Conservation (phyloP, 768 basidiomycete species). For the Ramaria sp. region DNA sequence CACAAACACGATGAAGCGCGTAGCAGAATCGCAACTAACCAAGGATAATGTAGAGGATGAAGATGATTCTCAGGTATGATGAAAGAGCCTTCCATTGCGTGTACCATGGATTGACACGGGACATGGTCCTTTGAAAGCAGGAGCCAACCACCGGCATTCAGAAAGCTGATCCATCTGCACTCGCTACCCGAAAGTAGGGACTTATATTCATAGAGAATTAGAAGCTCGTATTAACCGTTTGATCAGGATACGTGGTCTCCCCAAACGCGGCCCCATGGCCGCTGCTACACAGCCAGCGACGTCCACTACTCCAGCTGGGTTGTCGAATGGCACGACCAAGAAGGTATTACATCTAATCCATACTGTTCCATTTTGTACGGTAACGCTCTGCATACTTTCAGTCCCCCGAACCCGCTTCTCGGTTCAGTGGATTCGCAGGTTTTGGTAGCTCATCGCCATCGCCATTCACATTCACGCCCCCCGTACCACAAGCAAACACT, state of each 20-base stretch:
- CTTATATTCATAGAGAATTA: not conserved
- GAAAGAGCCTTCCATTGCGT: not conserved
- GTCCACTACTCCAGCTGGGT: slow-evolving; percentile 12
- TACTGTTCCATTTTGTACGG: not conserved
- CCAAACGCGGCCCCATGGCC: slow-evolving; percentile 32
- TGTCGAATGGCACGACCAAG: slow-evolving; percentile 12
- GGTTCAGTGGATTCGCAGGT: slow-evolving; percentile 42
- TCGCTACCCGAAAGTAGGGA: slow-evolving; percentile 50
- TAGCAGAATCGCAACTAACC: slow-evolving; percentile 59
- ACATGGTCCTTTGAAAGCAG: slow-evolving; percentile 19
- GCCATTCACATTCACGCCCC: slow-evolving; percentile 12
- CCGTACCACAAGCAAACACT: slow-evolving; percentile 11
- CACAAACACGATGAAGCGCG: slow-evolving; percentile 45
- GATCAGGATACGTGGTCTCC: slow-evolving; percentile 53
- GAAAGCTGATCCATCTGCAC: slow-evolving; percentile 46
- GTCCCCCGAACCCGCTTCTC: slow-evolving; percentile 25
- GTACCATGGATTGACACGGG: not conserved
- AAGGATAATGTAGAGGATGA: slow-evolving; percentile 41
- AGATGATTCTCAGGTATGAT: slow-evolving; percentile 23
- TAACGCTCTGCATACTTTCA: slow-evolving; percentile 13
- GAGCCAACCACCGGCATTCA: slow-evolving; percentile 38
- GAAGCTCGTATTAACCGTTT: slow-evolving; percentile 9
- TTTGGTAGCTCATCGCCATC: slow-evolving; percentile 29
- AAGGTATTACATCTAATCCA: slow-evolving; percentile 16
- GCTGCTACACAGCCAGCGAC: slow-evolving; percentile 13